Conservation (phyloP, 768 basidiomycete species). For the Hirschioporus abietinus region DNA sequence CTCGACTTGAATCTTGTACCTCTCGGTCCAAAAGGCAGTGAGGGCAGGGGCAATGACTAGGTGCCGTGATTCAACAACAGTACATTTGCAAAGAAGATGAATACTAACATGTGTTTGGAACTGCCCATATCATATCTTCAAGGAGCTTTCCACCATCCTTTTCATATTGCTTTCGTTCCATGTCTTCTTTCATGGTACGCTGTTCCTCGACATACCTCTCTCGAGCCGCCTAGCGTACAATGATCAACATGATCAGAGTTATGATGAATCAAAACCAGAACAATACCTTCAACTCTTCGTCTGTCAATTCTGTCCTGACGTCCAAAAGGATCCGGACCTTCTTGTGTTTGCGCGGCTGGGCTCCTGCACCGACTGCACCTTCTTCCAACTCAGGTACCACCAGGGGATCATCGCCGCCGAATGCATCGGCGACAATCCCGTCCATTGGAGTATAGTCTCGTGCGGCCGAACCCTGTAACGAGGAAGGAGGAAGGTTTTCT, state of each 20-base stretch:
- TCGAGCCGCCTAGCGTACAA: slow-evolving; percentile 45
- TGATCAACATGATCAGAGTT: slow-evolving; percentile 5
- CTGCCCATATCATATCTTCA: slow-evolving; percentile 62
- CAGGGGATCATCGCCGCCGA: neutral
- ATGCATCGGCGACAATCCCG: neutral
- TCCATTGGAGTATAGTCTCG: slow-evolving; percentile 11
- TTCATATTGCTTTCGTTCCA: slow-evolving; percentile 47
- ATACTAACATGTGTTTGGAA: slow-evolving; percentile 55
- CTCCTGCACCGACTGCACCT: slow-evolving; percentile 5
- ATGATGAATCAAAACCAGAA: neutral
- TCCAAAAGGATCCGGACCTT: slow-evolving; percentile 57
- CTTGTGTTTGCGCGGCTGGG: slow-evolving; percentile 37
- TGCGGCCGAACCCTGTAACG: slow-evolving; percentile 5
- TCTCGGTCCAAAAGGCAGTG: slow-evolving; percentile 73
- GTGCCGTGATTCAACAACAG: slow-evolving; percentile 2
- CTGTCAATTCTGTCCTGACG: slow-evolving; percentile 71
- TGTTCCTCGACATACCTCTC: slow-evolving; percentile 65
- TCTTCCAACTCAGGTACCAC: slow-evolving; percentile 16
- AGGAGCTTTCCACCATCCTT: slow-evolving; percentile 50
- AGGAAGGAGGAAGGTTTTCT: slow-evolving; percentile 10
- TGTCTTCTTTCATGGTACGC: slow-evolving; percentile 42
- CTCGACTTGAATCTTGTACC: slow-evolving; percentile 65
- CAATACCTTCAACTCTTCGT: slow-evolving; percentile 70
- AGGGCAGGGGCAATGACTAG: slow-evolving; percentile 54
- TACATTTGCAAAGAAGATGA: neutral